Conservation (phyloP, 148 eudicot genomes). For the Limonium bicolor region DNA sequence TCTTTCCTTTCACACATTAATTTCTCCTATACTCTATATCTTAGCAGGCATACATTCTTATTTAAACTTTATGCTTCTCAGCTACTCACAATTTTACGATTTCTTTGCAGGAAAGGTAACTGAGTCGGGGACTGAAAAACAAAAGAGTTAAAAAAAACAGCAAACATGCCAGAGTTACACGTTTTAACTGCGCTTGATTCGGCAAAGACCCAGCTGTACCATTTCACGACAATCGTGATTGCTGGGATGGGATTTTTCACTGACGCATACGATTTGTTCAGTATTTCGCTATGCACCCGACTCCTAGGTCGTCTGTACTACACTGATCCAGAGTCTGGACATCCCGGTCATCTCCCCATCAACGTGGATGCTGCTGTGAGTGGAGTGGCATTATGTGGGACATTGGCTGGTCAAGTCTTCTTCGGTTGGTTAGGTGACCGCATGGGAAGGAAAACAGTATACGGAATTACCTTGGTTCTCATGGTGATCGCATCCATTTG, state of each 20-base stretch:
- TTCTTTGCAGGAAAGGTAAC: no score
- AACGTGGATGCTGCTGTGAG: slow-evolving; percentile 37
- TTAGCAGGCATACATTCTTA: no score
- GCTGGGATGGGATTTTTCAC: slow-evolving; percentile 89
- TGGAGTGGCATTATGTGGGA: slow-evolving; percentile 63
- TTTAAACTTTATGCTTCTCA: no score
- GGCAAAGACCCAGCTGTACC: slow-evolving; percentile 57
- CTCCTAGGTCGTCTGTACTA: slow-evolving; percentile 63
- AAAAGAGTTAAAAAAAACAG: not conserved
- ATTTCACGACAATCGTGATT: slow-evolving; percentile 49
- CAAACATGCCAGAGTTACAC: not conserved
- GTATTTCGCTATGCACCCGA: slow-evolving; percentile 51
- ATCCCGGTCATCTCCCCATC: slow-evolving; percentile 52
- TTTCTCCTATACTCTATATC: no score
- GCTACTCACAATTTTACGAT: no score
- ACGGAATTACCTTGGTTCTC: slow-evolving; percentile 46
- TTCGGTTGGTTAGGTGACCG: slow-evolving; percentile 75
- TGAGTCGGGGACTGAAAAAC: no score
- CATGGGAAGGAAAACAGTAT: slow-evolving; percentile 55
- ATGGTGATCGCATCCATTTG: slow-evolving; percentile 49
- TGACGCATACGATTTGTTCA: slow-evolving; percentile 63
- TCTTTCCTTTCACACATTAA: no score
- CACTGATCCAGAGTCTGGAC: slow-evolving; percentile 7
- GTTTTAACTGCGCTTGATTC: slow-evolving; percentile 52
- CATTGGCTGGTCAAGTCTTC: slow-evolving; percentile 60